phyloP scores from a whole-genome alignment of 2,329 filamentous ascomycete genomes.

The Aureobasidium pullulans region DNA sequence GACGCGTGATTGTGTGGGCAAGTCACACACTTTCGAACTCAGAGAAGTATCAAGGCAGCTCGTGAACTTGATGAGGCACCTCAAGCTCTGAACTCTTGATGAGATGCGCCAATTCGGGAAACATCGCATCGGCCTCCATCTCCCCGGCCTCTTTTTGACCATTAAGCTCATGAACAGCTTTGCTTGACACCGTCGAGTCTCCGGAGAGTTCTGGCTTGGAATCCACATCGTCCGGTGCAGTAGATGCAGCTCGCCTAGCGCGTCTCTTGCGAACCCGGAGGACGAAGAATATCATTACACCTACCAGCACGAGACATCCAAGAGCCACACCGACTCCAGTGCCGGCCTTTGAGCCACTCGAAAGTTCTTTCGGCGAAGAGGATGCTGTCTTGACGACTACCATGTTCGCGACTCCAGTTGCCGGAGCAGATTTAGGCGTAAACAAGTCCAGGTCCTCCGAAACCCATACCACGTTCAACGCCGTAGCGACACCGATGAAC shows the following conservation, averaged over 20 bases:
- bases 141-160: not conserved
- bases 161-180: not conserved
- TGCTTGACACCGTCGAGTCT: not conserved
- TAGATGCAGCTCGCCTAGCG: not conserved
- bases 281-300: not conserved
- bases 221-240: not conserved
- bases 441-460: not conserved
- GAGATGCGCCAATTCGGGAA: not conserved
- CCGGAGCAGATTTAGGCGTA: not conserved
- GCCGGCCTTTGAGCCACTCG: not conserved
- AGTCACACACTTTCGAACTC: no score
- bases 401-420: not conserved
- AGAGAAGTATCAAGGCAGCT: not conserved
- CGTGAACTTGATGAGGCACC: not conserved
- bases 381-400: not conserved
- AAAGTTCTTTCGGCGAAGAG: not conserved
- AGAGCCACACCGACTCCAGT: not conserved
- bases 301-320: not conserved
- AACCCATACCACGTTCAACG: not conserved
- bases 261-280: not conserved
- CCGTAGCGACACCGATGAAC: not conserved
- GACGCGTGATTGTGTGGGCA: no score
- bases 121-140: not conserved
- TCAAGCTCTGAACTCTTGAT: not conserved
- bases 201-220: not conserved